These are phyloP conservation scores for Rhododendron kiyosumense DNA, from an alignment of 148 eudicot genomes.

Conservation along the genomic window DNA sequence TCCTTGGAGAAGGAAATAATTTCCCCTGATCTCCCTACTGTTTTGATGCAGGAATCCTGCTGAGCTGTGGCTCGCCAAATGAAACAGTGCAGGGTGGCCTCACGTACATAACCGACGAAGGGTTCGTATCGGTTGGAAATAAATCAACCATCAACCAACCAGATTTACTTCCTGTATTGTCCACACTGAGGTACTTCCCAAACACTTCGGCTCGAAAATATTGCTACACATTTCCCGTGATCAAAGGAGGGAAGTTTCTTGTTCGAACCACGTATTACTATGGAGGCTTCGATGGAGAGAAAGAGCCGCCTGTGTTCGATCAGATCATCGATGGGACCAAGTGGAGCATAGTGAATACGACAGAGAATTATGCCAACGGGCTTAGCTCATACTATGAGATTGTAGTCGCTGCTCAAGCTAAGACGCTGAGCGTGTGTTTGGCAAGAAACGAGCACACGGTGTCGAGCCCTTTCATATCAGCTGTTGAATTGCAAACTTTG, in stretches of 20 bases:
- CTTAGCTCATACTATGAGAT: slow-evolving; percentile 67
- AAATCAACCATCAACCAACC: slow-evolving; percentile 27
- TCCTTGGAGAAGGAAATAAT: neutral
- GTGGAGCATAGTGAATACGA: slow-evolving; percentile 77
- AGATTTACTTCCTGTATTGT: slow-evolving; percentile 38
- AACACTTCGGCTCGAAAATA: slow-evolving; percentile 39
- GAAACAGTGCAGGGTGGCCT: slow-evolving; percentile 23
- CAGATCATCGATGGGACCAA: slow-evolving; percentile 73
- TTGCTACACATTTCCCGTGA: slow-evolving; percentile 57
- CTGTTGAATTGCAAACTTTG: slow-evolving; percentile 49
- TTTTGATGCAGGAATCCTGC: slow-evolving; percentile 38
- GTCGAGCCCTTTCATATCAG: slow-evolving; percentile 63
- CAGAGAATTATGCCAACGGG: slow-evolving; percentile 58
- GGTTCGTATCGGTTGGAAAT: slow-evolving; percentile 46
- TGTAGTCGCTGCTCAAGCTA: slow-evolving; percentile 39
- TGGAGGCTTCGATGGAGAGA: slow-evolving; percentile 73
- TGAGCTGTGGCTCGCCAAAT: slow-evolving; percentile 56
- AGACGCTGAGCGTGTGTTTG: slow-evolving; percentile 47
- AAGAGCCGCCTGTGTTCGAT: slow-evolving; percentile 70
- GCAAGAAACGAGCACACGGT: slow-evolving; percentile 43
- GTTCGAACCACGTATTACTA: slow-evolving; percentile 66
- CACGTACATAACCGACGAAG: slow-evolving; percentile 46
- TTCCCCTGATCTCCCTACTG: neutral
- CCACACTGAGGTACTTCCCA: slow-evolving; percentile 55
- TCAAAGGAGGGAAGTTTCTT: slow-evolving; percentile 42